These are phyloP conservation scores for Populus simonii DNA, from an alignment of 345 rosid species.

Conservation along the genomic window DNA sequence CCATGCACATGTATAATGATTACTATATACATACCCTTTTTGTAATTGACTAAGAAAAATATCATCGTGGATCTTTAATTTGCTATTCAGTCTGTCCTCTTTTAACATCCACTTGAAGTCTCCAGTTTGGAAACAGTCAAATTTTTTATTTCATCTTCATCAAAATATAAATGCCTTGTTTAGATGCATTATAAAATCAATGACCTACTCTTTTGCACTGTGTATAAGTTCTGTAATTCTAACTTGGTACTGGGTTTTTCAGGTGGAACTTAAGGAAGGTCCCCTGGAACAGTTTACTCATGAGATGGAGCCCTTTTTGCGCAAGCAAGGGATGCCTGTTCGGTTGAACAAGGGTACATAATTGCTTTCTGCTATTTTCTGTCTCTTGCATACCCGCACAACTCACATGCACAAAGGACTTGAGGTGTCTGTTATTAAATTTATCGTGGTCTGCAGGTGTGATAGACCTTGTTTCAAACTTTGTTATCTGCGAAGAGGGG, in stretches of 20 bases:
- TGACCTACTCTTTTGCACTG: background rate
- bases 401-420: background rate
- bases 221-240: background rate
- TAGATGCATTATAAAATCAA: background rate
- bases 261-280: constrained; percentile 89
- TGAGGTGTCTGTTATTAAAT: background rate
- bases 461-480: constrained; percentile 80
- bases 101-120: background rate
- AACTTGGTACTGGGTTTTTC: constrained; percentile 8
- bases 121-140: background rate
- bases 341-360: constrained; percentile 76
- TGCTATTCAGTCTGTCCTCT: background rate
- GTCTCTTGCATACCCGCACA: background rate
- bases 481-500: constrained; percentile 90
- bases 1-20: background rate
- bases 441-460: constrained; percentile 49
- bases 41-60: background rate
- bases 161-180: background rate
- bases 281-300: constrained; percentile 86
- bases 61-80: background rate
- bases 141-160: background rate
- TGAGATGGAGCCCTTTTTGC: constrained; percentile 96
- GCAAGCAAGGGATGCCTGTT: constrained; percentile 97
- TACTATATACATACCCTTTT: background rate
- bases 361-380: constrained; percentile 4